Conservation (phyloP, 2,329 filamentous ascomycete species). For the Neonectria hederae region DNA sequence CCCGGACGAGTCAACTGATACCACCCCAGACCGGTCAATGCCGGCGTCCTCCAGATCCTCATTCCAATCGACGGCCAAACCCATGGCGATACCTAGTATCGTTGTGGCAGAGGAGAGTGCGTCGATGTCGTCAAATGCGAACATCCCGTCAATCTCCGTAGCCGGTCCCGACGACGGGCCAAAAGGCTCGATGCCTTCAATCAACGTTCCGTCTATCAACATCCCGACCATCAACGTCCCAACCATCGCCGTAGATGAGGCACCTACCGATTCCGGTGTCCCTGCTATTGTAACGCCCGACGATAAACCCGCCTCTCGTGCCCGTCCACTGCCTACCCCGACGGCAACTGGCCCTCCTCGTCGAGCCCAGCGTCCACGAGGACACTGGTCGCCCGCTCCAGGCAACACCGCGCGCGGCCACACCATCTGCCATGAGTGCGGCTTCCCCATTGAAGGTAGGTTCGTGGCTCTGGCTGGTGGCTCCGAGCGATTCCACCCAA, state of each 20-base stretch:
- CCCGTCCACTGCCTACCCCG: slow-evolving; percentile 57
- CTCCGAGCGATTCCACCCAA: slow-evolving; percentile 83
- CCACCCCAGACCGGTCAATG: slow-evolving; percentile 58
- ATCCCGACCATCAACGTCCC: slow-evolving; percentile 60
- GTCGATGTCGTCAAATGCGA: slow-evolving; percentile 43
- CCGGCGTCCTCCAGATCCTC: slow-evolving; percentile 41
- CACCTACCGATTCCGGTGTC: slow-evolving; percentile 39
- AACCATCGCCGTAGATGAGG: slow-evolving; percentile 41
- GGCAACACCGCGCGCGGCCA: slow-evolving; percentile 62
- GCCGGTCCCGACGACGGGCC: slow-evolving; percentile 39
- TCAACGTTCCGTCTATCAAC: slow-evolving; percentile 64
- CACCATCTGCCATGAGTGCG: slow-evolving; percentile 85
- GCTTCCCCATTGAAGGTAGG: slow-evolving; percentile 85
- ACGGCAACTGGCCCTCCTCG: slow-evolving; percentile 47
- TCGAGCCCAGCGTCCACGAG: slow-evolving; percentile 53
- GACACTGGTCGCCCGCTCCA: slow-evolving; percentile 69
- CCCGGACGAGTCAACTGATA: slow-evolving; percentile 75
- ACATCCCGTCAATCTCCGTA: slow-evolving; percentile 51
- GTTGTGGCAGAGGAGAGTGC: slow-evolving; percentile 60
- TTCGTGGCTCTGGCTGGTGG: slow-evolving; percentile 84
- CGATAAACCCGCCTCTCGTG: slow-evolving; percentile 41
- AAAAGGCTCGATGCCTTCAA: slow-evolving; percentile 44
- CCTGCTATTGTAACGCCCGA: slow-evolving; percentile 60
- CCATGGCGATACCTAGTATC: slow-evolving; percentile 63
- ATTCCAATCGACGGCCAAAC: slow-evolving; percentile 43